These are phyloP conservation scores for Bauhinia variegata DNA, from an alignment of 306 rosid species.

Conservation along the genomic window DNA sequence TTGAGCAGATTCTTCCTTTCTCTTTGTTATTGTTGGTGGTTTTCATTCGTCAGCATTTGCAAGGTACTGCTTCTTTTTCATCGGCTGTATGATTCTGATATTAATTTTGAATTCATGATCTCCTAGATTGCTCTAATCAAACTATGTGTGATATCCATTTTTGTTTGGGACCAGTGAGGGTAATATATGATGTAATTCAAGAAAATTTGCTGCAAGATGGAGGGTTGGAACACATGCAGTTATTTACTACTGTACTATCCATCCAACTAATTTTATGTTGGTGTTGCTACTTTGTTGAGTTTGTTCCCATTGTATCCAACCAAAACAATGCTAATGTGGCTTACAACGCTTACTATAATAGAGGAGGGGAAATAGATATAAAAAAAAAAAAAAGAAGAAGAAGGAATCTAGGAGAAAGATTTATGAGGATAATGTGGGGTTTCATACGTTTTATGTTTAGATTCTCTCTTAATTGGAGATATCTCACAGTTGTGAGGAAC, in stretches of 20 bases:
- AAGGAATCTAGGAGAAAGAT: neutral
- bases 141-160: neutral
- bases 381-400: too few species aligned
- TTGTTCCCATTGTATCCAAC: constrained; percentile 1
- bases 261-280: neutral
- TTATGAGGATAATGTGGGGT: constrained; percentile 3
- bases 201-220: neutral
- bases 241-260: neutral
- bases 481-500: constrained; percentile 16
- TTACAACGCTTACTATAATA: neutral
- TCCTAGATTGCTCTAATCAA: neutral
- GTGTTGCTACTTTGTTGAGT: constrained; percentile 10
- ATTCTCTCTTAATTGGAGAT: neutral
- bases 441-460: neutral
- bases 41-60: constrained; percentile 88
- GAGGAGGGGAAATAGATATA: constrained; percentile 9
- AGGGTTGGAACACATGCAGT: constrained; percentile 16
- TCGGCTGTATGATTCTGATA: neutral
- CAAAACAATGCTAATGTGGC: constrained; percentile 9
- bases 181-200: neutral
- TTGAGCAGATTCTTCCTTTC: constrained; percentile 88
- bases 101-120: constrained; percentile 5
- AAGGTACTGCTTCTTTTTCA: constrained; percentile 52
- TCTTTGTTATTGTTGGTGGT: constrained; percentile 70
- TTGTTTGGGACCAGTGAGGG: neutral